Base-by-base conservation (phyloP, 306 rosid genomes). In the Vigna angularis region DNA sequence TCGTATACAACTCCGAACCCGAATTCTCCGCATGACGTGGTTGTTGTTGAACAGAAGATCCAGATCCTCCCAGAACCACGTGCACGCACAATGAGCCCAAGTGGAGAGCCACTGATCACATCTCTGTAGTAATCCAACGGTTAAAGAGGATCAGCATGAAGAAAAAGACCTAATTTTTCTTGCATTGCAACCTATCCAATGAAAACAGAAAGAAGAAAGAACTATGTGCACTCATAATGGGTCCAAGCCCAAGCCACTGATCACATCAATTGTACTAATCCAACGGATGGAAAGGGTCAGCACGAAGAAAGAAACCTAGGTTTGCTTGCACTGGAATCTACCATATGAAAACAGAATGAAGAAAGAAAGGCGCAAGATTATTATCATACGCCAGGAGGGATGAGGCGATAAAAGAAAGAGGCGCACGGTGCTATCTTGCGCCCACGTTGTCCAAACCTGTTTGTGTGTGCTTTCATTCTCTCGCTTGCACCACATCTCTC, bases 371-470 rank as follows among this genome's bases (percentile, higher is more conserved):
- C 89, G 90, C 83, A 85, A 10, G 86, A 45, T 80, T 77, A 52
- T 74, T 87, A 85, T 24, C 63, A 6, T 86, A 82, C 88, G 75
- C 90, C 58, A 9, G 15, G 6, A 16, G 49, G 11, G 7, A n/a
- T 11, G 26, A 62, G 53, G 24, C 57, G 5, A 71, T 49, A 16
- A 67, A 68, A 22, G 57, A 67, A 56, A 69, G 66, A 52, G 79
- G 84, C 89, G 89, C 85, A 85, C 44, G 87, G 12, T 70, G 63
- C 64, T 79, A 79, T 50, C 77, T 11, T 85, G 87, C 88, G 82
- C 89, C 53, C 44, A 12, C 75, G n/a, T 52, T 82, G 91, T 78
- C 89, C 88, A 69, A 85, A 76, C 87, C 85, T 80, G 75, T 76
- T 63, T 56, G 66, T 18, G 51, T 62, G n/a, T 62, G 36, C 70